phyloP scores from a whole-genome alignment of 495 filamentous ascomycete genomes.

The Neurospora pannonica region DNA sequence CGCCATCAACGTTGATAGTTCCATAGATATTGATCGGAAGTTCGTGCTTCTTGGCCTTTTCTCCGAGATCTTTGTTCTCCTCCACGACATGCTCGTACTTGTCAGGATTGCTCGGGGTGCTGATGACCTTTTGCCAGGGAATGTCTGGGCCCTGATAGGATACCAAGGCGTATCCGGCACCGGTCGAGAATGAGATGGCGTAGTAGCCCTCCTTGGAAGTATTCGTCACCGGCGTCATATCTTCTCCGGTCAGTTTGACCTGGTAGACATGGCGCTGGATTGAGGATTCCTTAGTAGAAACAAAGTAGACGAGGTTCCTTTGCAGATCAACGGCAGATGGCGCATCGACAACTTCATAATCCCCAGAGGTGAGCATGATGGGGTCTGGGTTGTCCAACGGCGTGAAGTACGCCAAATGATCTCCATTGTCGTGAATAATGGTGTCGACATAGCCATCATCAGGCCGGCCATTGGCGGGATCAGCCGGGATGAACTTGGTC shows the following conservation, averaged over 20 bases:
- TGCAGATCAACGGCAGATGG: slow-evolving; percentile 81
- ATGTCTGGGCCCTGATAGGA: slow-evolving; percentile 77
- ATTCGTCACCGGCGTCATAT: slow-evolving; percentile 63
- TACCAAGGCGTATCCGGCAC: slow-evolving; percentile 70
- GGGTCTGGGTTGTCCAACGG: slow-evolving; percentile 76
- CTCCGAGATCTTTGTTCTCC: slow-evolving; percentile 59
- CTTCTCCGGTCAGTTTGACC: slow-evolving; percentile 69
- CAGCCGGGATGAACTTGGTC: slow-evolving; percentile 78
- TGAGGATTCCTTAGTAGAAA: slow-evolving; percentile 76
- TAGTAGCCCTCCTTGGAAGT: slow-evolving; percentile 74
- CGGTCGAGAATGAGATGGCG: slow-evolving; percentile 72
- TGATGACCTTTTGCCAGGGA: slow-evolving; percentile 87
- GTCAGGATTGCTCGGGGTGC: slow-evolving; percentile 59
- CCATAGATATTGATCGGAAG: slow-evolving; percentile 79
- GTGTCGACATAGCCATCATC: slow-evolving; percentile 91
- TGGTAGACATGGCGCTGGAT: slow-evolving; percentile 87
- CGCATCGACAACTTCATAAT: slow-evolving; percentile 88
- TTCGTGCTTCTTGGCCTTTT: slow-evolving; percentile 63
- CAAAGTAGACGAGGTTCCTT: slow-evolving; percentile 81
- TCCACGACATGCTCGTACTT: slow-evolving; percentile 63
- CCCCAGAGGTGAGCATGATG: slow-evolving; percentile 72
- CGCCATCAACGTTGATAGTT: slow-evolving; percentile 60
- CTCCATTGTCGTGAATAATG: slow-evolving; percentile 74
- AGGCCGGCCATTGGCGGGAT: slow-evolving; percentile 63
- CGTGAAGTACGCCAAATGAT: slow-evolving; percentile 92